These are phyloP conservation scores for Tagetes patula DNA, from an alignment of 129 eudicot genomes.

Conservation along the genomic window DNA sequence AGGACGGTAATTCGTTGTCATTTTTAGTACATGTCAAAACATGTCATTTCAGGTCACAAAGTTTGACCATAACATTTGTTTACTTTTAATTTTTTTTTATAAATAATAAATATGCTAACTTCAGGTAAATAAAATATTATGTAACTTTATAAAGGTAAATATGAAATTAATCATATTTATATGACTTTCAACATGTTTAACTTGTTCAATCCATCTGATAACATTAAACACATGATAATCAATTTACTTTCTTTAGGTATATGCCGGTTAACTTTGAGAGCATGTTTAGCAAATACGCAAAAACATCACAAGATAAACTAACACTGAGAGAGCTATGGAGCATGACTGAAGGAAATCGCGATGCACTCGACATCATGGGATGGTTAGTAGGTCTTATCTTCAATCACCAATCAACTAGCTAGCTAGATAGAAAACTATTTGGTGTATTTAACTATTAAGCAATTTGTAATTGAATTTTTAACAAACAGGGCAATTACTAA, in stretches of 20 bases:
- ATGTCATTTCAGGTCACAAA: neutral
- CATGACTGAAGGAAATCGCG: slow-evolving; percentile 47
- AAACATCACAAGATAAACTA: slow-evolving; percentile 50
- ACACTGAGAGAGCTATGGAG: slow-evolving; percentile 54
- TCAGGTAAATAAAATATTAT: too few species aligned
- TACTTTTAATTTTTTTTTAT: too few species aligned
- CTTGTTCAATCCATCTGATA: neutral
- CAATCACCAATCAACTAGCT: neutral
- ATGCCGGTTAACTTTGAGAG: slow-evolving; percentile 55
- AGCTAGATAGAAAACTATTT: neutral
- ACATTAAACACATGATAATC: neutral
- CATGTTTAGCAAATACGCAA: slow-evolving; percentile 63
- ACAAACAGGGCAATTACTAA: slow-evolving; percentile 34
- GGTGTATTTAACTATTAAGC: neutral
- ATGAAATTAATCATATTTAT: too few species aligned
- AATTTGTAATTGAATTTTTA: neutral
- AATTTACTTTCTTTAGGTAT: slow-evolving; percentile 29
- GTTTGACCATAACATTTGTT: neutral
- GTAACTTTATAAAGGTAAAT: neutral
- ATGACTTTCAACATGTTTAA: neutral
- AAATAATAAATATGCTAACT: too few species aligned
- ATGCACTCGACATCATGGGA: slow-evolving; percentile 47
- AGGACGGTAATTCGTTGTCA: slow-evolving; percentile 57
- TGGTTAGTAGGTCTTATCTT: slow-evolving; percentile 34
- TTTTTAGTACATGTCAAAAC: slow-evolving; percentile 30